Evolutionary conservation across 1,284 basidiomycete species (phyloP).

Genomic region (Leccinum griseonigrum): DNA sequence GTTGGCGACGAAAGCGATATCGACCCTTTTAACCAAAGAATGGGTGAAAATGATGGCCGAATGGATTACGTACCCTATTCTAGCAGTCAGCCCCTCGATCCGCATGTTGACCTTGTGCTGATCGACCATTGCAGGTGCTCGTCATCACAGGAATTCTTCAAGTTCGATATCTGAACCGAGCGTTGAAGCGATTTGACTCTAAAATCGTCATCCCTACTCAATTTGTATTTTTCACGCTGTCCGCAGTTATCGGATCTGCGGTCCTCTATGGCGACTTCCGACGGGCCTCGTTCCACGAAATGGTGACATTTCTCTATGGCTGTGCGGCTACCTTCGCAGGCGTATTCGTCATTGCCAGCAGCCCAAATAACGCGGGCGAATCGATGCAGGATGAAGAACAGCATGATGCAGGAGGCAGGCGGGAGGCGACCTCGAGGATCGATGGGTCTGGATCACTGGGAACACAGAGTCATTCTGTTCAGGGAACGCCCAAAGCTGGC

Average conservation of each 20-base stretch:
- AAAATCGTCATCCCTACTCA: conserved; percentile 91
- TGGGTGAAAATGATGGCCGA: conserved; percentile 73
- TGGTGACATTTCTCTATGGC: conserved; percentile 85
- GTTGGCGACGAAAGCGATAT: conserved; percentile 90
- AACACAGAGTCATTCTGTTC: conserved; percentile 41
- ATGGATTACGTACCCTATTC: conserved; percentile 77
- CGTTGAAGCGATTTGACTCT: conserved; percentile 81
- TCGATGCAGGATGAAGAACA: conserved; percentile 23
- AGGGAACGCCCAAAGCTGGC: conserved; percentile 43
- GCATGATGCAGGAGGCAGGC: conserved; percentile 31
- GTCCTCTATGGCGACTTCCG: conserved; percentile 94
- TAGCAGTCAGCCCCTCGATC: conserved; percentile 45
- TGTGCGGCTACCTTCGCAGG: conserved; percentile 82
- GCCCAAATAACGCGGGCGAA: conserved; percentile 32
- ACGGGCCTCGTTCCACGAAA: conserved; percentile 73
- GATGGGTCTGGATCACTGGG: conserved; percentile 34
- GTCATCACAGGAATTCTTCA: conserved; percentile 83
- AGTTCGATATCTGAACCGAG: conserved; percentile 88
- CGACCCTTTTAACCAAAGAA: conserved; percentile 76
- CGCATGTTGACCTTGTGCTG: conserved; percentile 18
- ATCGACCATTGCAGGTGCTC: conserved; percentile 54
- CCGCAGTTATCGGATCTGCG: conserved; percentile 89
- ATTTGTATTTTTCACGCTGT: conserved; percentile 88
- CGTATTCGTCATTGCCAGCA: conserved; percentile 80
- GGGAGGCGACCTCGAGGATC: conserved; percentile 32